Percentiles rank a stretch among this genome's conserved stretches.
These are phyloP conservation scores for Apocynum venetum DNA, from an alignment of 257 asterid species.

Conservation along the genomic window DNA sequence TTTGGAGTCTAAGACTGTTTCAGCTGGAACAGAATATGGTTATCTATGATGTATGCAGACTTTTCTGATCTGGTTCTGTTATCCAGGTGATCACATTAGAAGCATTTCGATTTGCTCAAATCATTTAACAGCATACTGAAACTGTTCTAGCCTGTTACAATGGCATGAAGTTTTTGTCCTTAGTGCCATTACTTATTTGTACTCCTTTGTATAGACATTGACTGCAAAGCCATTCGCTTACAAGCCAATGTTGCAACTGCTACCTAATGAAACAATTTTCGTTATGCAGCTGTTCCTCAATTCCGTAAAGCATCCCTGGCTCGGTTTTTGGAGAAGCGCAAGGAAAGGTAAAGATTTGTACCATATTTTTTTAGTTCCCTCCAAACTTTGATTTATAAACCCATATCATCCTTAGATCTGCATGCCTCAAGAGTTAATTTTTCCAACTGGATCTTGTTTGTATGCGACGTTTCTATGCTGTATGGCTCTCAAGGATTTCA, in stretches of 20 bases:
- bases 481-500: not conserved
- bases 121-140: not conserved
- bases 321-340: conserved; percentile 83
- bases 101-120: too few species aligned
- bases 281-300: conserved; percentile 70
- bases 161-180: too few species aligned
- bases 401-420: too few species aligned
- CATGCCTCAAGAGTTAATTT: too few species aligned
- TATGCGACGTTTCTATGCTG: too few species aligned
- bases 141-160: not conserved
- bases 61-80: not conserved
- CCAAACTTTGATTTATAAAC: too few species aligned
- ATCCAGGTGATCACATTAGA: not conserved
- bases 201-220: not conserved
- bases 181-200: too few species aligned
- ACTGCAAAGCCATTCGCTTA: not conserved
- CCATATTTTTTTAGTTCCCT: not conserved
- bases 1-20: not conserved
- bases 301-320: conserved; percentile 76
- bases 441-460: not conserved
- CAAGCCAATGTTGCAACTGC: not conserved
- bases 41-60: too few species aligned
- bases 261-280: not conserved
- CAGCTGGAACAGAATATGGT: too few species aligned
- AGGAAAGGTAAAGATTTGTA: conserved; percentile 54